Evolutionary conservation across 2,329 filamentous ascomycete genomes (phyloP), one percentile per base, ranked within the genome.

Genomic region (Pseudocercospora crystallina): DNA sequence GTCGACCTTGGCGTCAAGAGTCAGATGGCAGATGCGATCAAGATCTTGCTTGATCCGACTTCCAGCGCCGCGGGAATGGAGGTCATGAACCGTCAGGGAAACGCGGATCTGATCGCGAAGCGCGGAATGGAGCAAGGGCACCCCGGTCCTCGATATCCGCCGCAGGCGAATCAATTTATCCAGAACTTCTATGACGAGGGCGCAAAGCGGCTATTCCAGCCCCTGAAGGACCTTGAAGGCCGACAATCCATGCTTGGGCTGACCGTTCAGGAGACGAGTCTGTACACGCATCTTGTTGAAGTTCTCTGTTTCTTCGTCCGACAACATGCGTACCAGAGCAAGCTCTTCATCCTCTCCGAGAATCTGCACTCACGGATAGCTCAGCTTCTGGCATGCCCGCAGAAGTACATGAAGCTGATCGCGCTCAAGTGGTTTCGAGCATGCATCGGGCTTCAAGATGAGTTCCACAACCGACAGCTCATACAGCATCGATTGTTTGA

Each of bases 341-440:
- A 95, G 70, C 88, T 85, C 64, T 96, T 96, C 65, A 86, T 97
- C 20, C 77, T 95, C 56, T 82, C 82, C 9, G 83, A 96, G 70
- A 85, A 87, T 50, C 77, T 97, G 38, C 84, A 87, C 7, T 80
- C 84, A 54, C 83, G 91, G 35, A 85, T 96, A 54, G 85, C 86
- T 42, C 90, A 95, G 69, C 80, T 99, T 54, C 80, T 99, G 58
- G 76, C 78, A 38, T 91, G 86, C 53, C 85, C 85, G 8, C 89
- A 97, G 71, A 97, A 97, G 74, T 91, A 96, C 68, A 75, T 99
- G 58, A 91, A 92, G 71, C 81, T 99, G 37, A 88, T 90, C 62
- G 89, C 91, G 5, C 81, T 99, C 60, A 94, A 96, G 67, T 96
- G 96, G 73, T 92, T 97, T 75, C 87, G 92, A 31, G 89, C 88